These are phyloP conservation scores for Yamadazyma akitaensis DNA, from an alignment of 805 yeast genomes.

Conservation along the genomic window DNA sequence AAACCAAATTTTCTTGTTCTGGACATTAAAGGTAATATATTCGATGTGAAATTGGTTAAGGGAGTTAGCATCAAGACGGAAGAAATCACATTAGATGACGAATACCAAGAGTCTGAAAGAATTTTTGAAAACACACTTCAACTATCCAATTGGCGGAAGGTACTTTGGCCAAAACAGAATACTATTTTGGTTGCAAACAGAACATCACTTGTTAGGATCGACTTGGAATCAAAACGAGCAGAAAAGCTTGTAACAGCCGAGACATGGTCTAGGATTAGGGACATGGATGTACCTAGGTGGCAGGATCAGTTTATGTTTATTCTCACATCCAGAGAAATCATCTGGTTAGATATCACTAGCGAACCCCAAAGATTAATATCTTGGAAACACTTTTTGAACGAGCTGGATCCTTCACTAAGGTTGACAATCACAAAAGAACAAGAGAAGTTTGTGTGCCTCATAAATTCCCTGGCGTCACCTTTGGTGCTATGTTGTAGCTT, in stretches of 20 bases:
- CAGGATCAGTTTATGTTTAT: slow-evolving; percentile 41
- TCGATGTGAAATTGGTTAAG: slow-evolving; percentile 27
- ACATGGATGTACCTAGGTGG: slow-evolving; percentile 21
- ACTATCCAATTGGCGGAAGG: slow-evolving; percentile 52
- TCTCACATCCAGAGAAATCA: slow-evolving; percentile 65
- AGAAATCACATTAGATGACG: slow-evolving; percentile 2
- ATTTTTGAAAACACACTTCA: slow-evolving; percentile 25
- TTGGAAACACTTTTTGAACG: slow-evolving; percentile 68
- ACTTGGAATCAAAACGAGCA: slow-evolving; percentile 15
- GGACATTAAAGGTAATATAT: slow-evolving; percentile 55
- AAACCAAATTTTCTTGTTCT: slow-evolving; percentile 36
- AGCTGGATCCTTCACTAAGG: slow-evolving; percentile 51
- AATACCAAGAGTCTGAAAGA: slow-evolving; percentile 2
- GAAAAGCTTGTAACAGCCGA: slow-evolving; percentile 44
- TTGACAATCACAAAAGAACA: slow-evolving; percentile 29
- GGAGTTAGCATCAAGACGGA: not conserved
- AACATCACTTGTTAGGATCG: slow-evolving; percentile 36
- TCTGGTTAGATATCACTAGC: slow-evolving; percentile 41
- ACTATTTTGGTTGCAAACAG: slow-evolving; percentile 39
- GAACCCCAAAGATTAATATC: slow-evolving; percentile 47
- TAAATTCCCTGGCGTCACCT: slow-evolving; percentile 29
- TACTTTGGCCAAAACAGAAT: slow-evolving; percentile 41
- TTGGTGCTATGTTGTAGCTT: slow-evolving; percentile 30
- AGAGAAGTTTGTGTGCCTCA: slow-evolving; percentile 20
- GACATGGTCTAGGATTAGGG: slow-evolving; percentile 52